phyloP scores from a whole-genome alignment of 352 stramenopile genomes.

The Globisporangium cystogenes region DNA sequence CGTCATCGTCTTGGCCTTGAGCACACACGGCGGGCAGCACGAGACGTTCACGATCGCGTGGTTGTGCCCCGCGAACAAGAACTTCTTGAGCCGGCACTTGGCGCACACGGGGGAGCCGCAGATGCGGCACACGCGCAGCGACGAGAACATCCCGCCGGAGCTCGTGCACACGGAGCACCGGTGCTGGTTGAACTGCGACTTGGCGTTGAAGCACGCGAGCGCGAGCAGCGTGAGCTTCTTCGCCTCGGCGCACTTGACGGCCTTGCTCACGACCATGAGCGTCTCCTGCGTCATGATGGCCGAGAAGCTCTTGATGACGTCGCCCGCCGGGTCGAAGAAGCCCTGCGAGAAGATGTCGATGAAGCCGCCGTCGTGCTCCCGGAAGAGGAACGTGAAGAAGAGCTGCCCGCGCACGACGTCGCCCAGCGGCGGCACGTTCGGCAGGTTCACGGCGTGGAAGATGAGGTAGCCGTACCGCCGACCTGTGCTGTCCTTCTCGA shows the following conservation, averaged over 20 bases:
- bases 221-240: constrained; percentile 46
- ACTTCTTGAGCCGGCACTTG: constrained; percentile 42
- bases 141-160: constrained; percentile 6
- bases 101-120: constrained; percentile 36
- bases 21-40: constrained; percentile 10
- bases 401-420: constrained; percentile 22
- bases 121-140: constrained; percentile 27
- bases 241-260: constrained; percentile 32
- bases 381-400: constrained; percentile 27
- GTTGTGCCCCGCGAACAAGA: constrained; percentile 25
- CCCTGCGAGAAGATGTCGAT: constrained; percentile 36
- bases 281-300: constrained; percentile 19
- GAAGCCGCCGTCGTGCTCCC: constrained; percentile 24
- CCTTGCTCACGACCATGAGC: constrained; percentile 13
- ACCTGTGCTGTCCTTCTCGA: constrained; percentile 22
- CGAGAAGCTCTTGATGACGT: constrained; percentile 21
- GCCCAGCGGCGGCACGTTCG: constrained; percentile 27
- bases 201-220: constrained; percentile 23
- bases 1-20: constrained; percentile 13
- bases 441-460: constrained; percentile 36
- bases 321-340: constrained; percentile 34
- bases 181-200: constrained; percentile 6
- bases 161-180: constrained; percentile 5
- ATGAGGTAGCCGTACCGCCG: constrained; percentile 34
- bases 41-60: constrained; percentile 11